Evolutionary conservation across 176 grass and related monocot genomes (phyloP).

Genomic region (Aegilops bicornis): DNA sequence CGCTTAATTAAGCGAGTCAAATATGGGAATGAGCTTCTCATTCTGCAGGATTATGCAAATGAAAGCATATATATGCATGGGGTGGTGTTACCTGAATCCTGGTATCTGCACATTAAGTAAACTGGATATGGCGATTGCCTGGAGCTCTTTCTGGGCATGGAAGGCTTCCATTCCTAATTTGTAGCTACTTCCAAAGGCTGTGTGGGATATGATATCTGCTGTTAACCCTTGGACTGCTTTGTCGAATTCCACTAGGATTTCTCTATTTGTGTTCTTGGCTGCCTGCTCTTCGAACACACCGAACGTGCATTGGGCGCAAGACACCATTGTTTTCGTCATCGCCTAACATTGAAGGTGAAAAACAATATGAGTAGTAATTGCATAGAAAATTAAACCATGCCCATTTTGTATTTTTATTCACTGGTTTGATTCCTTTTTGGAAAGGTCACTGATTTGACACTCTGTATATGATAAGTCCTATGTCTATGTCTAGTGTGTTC

Average conservation of each 20-base stretch:
- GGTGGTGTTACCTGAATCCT: slow-evolving; percentile 11
- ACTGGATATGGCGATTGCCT: slow-evolving; percentile 14
- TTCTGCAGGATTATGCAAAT: neutral
- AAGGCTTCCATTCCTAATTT: slow-evolving; percentile 30
- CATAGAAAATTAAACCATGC: neutral
- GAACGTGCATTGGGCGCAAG: slow-evolving; percentile 32
- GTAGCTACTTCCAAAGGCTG: slow-evolving; percentile 18
- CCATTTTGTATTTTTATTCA: neutral
- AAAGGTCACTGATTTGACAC: no score
- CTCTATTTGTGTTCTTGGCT: neutral
- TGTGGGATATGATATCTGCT: slow-evolving; percentile 47
- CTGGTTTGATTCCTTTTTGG: neutral
- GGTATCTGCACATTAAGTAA: slow-evolving; percentile 2
- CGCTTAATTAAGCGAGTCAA: neutral
- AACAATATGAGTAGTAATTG: neutral
- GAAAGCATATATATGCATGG: neutral
- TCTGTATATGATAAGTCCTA: no score
- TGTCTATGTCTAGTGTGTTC: no score
- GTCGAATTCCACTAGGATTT: slow-evolving; percentile 32
- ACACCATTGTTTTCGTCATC: slow-evolving; percentile 43
- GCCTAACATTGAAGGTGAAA: slow-evolving; percentile 16
- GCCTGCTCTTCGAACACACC: slow-evolving; percentile 20
- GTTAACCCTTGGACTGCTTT: slow-evolving; percentile 33
- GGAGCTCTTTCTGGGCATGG: slow-evolving; percentile 37
- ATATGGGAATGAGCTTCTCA: neutral